Conservation (phyloP, 2,329 filamentous ascomycete species). For the Fusarium penzigii region DNA sequence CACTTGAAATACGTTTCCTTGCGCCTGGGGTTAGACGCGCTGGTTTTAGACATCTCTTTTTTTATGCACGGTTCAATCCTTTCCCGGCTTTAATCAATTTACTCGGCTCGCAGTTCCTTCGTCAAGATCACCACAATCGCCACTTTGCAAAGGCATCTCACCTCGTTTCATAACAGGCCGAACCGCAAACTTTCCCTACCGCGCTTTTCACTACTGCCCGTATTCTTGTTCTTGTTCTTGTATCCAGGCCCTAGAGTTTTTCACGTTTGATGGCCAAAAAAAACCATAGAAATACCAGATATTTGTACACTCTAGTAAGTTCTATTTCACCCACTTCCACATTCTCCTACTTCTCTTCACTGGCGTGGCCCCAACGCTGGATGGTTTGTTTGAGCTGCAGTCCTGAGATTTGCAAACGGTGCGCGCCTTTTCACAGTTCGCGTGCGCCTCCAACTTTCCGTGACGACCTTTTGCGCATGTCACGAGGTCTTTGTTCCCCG, state of each 20-base stretch:
- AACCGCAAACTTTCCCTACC: conserved; percentile 16
- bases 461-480: conserved; percentile 12
- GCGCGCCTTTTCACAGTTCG: background rate
- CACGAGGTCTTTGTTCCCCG: conserved; percentile 17
- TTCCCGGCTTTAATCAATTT: conserved; percentile 28
- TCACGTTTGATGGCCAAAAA: conserved; percentile 22
- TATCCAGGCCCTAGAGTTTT: conserved; percentile 29
- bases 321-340: conserved; percentile 5
- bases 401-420: conserved; percentile 3
- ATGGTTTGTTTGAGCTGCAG: background rate
- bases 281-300: conserved; percentile 31
- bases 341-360: conserved; percentile 9
- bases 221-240: conserved; percentile 9
- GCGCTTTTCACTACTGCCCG: conserved; percentile 16
- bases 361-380: background rate
- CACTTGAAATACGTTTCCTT: conserved; percentile 31
- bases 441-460: conserved; percentile 9
- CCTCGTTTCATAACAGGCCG: conserved; percentile 2
- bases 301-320: conserved; percentile 29
- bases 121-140: conserved; percentile 18
- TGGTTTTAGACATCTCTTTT: conserved; percentile 40
- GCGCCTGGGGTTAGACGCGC: conserved; percentile 41
- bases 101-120: conserved; percentile 18
- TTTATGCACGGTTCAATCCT: conserved; percentile 20
- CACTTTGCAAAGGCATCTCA: conserved; percentile 22